Conservation (phyloP, 768 basidiomycete species). For the Kockovaella imperatae region DNA sequence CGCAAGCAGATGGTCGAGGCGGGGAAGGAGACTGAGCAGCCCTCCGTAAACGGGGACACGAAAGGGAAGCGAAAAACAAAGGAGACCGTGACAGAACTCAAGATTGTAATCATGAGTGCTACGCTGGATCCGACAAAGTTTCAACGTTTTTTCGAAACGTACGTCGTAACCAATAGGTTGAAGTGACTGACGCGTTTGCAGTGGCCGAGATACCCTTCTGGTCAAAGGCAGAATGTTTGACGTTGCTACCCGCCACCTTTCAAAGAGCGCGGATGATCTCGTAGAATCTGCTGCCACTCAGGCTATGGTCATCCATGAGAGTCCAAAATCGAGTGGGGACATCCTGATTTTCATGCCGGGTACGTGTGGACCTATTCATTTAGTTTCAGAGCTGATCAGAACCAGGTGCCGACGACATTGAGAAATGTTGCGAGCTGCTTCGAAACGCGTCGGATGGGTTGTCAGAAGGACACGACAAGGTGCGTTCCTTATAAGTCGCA, state of each 20-base stretch:
- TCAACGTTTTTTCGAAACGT: conserved; percentile 78
- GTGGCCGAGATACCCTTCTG: conserved; percentile 56
- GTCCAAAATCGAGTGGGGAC: conserved; percentile 62
- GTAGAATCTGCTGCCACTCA: conserved; percentile 80
- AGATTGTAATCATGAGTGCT: conserved; percentile 94
- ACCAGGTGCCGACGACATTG: conserved; percentile 94
- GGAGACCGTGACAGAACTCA: conserved; percentile 57
- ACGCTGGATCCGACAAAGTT: conserved; percentile 95
- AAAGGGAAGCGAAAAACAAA: conserved; percentile 46
- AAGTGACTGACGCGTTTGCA: conserved; percentile 1
- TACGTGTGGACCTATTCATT: conserved; percentile 31
- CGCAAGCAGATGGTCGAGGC: conserved; percentile 51
- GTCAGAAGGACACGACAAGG: conserved; percentile 54
- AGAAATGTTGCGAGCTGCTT: conserved; percentile 70
- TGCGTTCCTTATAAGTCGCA: conserved; percentile 33
- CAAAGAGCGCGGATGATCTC: conserved; percentile 67
- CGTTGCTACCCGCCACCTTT: conserved; percentile 71
- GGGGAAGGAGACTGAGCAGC: conserved; percentile 1
- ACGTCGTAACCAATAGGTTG: conserved; percentile 34
- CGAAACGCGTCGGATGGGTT: conserved; percentile 59
- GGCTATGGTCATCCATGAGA: conserved; percentile 83
- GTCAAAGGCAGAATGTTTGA: conserved; percentile 89
- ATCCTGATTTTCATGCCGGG: conserved; percentile 90
- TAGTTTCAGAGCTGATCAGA: neutral
- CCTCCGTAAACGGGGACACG: conserved; percentile 48